These are phyloP conservation scores for Cucumis sativus DNA, from an alignment of 306 rosid genomes.

Conservation along the genomic window Cucumber_9930_V3 NC_026656.2:13349501-13350000, in stretches of 20 bases:
- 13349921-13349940: background rate
- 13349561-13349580: background rate
- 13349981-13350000: too few species aligned
- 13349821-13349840: background rate
- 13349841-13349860: background rate
- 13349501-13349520: constrained; percentile 24
- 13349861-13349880: background rate
- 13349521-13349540: background rate
- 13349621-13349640: background rate
- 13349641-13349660: background rate
- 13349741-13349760: background rate
- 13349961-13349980: background rate
- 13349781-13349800: background rate
- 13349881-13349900: background rate
- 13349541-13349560: background rate
- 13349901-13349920: background rate
- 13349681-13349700: background rate
- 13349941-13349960: background rate
- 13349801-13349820: background rate
- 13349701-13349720: background rate
- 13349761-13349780: background rate
- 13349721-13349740: background rate
- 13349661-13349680: background rate
- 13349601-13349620: background rate
- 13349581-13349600: background rate